Evolutionary conservation across 306 rosid species (phyloP).

Genomic region (Medicago ruthenica): DNA sequence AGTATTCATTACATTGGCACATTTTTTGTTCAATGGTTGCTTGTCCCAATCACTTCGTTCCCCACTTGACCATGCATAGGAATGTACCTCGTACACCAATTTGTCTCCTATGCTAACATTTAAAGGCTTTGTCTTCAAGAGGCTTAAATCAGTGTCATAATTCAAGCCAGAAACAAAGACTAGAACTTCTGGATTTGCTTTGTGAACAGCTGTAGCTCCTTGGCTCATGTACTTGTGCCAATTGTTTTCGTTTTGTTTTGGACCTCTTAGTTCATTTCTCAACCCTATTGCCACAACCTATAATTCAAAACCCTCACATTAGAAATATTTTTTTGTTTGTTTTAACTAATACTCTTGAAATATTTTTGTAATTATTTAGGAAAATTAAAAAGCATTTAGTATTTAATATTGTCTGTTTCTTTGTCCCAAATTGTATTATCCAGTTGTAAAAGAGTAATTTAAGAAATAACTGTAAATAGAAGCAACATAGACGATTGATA

Average conservation of each 20-base stretch:
- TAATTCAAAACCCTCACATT: not conserved
- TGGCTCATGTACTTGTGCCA: slow-evolving; percentile 42
- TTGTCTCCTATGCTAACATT: slow-evolving; percentile 20
- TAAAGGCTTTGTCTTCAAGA: slow-evolving; percentile 34
- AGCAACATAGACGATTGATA: too few relatives aligned
- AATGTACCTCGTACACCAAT: slow-evolving; percentile 49
- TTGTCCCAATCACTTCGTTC: not conserved
- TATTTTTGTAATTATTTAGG: not conserved
- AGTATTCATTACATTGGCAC: slow-evolving; percentile 27
- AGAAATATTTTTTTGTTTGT: too few relatives aligned
- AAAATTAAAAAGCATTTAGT: not conserved
- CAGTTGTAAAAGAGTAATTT: too few relatives aligned
- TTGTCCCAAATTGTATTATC: too few relatives aligned
- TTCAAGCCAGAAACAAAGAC: slow-evolving; percentile 44
- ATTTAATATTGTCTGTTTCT: too few relatives aligned
- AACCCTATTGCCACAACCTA: slow-evolving; percentile 52
- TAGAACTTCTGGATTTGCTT: slow-evolving; percentile 38
- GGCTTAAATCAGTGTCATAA: slow-evolving; percentile 46
- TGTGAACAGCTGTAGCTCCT: slow-evolving; percentile 43
- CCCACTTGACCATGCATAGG: slow-evolving; percentile 44
- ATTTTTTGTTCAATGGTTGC: slow-evolving; percentile 41
- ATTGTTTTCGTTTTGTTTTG: not conserved
- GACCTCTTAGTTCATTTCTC: slow-evolving; percentile 51
- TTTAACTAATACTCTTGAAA: not conserved
- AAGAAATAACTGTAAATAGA: too few relatives aligned